Base-by-base conservation (phyloP, 1,139 yeast species). In the Lodderomyces theae region DNA sequence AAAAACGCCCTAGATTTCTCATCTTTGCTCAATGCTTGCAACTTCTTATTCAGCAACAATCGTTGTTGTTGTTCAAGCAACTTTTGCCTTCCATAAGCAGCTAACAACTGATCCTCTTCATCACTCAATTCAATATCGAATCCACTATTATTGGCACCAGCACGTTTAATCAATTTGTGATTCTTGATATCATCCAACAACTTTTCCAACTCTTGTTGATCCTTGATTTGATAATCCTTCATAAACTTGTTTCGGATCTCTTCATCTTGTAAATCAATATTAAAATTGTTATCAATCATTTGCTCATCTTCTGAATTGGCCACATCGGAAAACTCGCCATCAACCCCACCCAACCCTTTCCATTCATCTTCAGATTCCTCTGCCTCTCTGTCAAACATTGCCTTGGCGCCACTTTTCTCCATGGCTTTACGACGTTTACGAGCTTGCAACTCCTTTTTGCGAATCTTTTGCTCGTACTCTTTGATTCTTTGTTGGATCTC, bases 321-420 rank as follows among this genome's bases (percentile, higher is more conserved):
- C 35, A 63, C 70, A 47, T 82, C 88, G 3, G 80, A 77, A 3
- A 62, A 54, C 46, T 88, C 96, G 5, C 82, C 87, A 51, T 86
- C 94, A 9, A 60, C 72, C 44, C 96, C 96, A 42, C 96, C 97
- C 42, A 86, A 58, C 2, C 96, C 96, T 38, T 81, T 82, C 90
- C 95, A 90, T 65, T 90, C 97, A 67, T 90, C 97, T 49, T 92
- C 97, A 32, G 96, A 87, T 66, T 92, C 97, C 51, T 81, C 94
- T 35, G 98, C 98, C 66, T 90, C 96, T 34, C 84, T 86, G 47
- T 86, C 90, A 46, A 85, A 68, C 16, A 82, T 66, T n/a, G 68
- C 65, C 43, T 69, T 68, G 24, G 79, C 57, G 0, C 82, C 83
- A 45, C 66, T 69, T 33, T 71, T 62, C 49, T 71, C 80, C 63